Base-by-base conservation (phyloP, 805 yeast genomes). In the Ogataea zsoltii region DNA sequence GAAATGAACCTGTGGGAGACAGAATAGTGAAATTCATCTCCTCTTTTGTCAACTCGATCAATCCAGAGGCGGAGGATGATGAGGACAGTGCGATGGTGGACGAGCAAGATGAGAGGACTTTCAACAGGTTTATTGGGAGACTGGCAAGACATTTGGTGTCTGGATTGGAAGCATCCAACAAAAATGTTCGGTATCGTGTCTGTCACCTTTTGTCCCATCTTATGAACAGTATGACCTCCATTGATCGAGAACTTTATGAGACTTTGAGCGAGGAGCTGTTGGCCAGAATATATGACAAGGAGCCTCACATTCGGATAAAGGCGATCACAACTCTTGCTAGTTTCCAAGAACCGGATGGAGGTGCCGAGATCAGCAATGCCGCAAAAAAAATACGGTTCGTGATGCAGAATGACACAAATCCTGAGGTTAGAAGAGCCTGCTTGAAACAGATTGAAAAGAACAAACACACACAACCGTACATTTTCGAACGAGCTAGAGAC, bases 351-450 rank as follows among this genome's bases (percentile, higher is more conserved):
- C 78, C 75, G 25, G 77, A 74, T 34, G 75, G 69, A n/a, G 69
- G 69, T 0, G 60, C 54, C 13, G 69, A 62, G 35, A 58, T 70
- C 25, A 72, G 74, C 46, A 72, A 72, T 47, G 80, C 81, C 6
- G 72, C 78, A 2, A 68, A 72, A 35, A 69, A 69, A 33, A 65
- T 81, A 29, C 56, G 77, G 41, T 62, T 63, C n/a, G 74, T 83
- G 0, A 70, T 88, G 55, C 84, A 81, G 56, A 79, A 84, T 58
- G 99, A 92, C 65, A 77, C 88, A 2, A 84, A 85, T 56, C 82
- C 96, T 0, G 98, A 94, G 50, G 96, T 91, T 1, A 75, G 98
- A 53, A 74, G 96, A 48, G 90, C 95, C 0, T 92, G 92, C 0
- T 67, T 90, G 57, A 68, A 85, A 35, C 87, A 89, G 60, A 62